A percentile compares a stretch with the other conserved stretches of the same genome.
phyloP scores from a whole-genome alignment of 352 stramenopile genomes.

The Phytopythium litorale region DNA sequence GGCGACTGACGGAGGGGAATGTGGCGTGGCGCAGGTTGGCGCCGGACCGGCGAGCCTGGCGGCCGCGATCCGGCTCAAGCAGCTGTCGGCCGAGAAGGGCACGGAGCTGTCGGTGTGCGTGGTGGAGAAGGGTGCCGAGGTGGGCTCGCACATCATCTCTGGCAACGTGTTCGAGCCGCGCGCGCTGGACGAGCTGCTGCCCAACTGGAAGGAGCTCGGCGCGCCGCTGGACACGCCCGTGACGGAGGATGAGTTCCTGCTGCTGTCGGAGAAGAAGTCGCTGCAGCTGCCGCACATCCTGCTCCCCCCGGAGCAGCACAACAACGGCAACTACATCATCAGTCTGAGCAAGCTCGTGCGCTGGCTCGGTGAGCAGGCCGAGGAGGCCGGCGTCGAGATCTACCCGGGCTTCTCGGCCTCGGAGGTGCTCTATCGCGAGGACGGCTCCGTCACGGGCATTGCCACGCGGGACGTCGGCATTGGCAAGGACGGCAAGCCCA shows the following conservation, averaged over 20 bases:
- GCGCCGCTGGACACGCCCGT: constrained; percentile 92
- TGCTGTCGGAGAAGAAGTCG: constrained; percentile 88
- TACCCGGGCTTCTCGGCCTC: constrained; percentile 97
- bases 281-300: constrained; percentile 91
- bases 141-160: constrained; percentile 98
- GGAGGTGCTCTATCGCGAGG: constrained; percentile 87
- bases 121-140: constrained; percentile 94
- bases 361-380: constrained; percentile 95
- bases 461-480: constrained; percentile 98
- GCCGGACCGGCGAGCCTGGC: constrained; percentile 91
- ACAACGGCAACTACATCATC: constrained; percentile 99
- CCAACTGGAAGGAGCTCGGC: constrained; percentile 91
- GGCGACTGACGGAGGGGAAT: constrained; percentile 4
- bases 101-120: constrained; percentile 95
- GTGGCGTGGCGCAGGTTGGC: constrained; percentile 37
- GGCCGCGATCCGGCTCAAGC: constrained; percentile 97
- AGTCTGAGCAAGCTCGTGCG: constrained; percentile 95
- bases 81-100: constrained; percentile 92
- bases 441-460: constrained; percentile 90
- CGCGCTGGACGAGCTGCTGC: constrained; percentile 95
- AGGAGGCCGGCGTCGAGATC: constrained; percentile 98
- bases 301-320: constrained; percentile 94
- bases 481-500: constrained; percentile 94
- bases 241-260: constrained; percentile 92
- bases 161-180: constrained; percentile 99